A percentile compares a stretch with the other conserved stretches of the same genome.
Conservation (phyloP, 1,284 basidiomycete species). For the Cutaneotrichosporon arboriforme region DNA sequence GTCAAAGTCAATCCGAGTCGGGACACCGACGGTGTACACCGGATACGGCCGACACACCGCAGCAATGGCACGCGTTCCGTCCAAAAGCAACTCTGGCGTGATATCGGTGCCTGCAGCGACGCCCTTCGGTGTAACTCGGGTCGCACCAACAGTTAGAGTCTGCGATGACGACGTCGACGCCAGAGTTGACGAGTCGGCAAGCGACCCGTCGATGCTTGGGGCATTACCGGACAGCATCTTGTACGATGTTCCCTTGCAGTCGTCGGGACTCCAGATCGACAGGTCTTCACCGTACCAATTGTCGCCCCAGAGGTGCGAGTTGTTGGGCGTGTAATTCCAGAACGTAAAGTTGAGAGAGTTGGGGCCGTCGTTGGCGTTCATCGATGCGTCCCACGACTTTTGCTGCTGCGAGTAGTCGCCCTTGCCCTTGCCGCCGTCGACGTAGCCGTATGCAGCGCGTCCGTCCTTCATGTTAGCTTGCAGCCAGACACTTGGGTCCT, state of each 20-base stretch:
- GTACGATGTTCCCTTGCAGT: slow-evolving; percentile 38
- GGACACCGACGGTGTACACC: slow-evolving; percentile 63
- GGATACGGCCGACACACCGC: slow-evolving; percentile 82
- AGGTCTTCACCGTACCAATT: slow-evolving; percentile 93
- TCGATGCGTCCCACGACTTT: slow-evolving; percentile 80
- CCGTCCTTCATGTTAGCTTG: slow-evolving; percentile 53
- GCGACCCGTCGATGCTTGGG: slow-evolving; percentile 2
- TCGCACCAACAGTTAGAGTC: slow-evolving; percentile 16
- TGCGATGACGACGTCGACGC: slow-evolving; percentile 18
- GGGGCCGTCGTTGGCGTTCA: slow-evolving; percentile 80
- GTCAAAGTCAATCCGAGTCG: slow-evolving; percentile 67
- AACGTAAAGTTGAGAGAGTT: slow-evolving; percentile 79
- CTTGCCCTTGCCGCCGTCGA: slow-evolving; percentile 64
- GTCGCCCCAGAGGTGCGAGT: slow-evolving; percentile 83
- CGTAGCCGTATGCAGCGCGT: slow-evolving; percentile 76
- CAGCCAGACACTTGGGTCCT: not conserved
- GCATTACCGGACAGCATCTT: not conserved
- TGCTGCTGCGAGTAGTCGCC: slow-evolving; percentile 78
- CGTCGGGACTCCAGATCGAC: slow-evolving; percentile 79
- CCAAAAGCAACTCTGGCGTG: slow-evolving; percentile 63
- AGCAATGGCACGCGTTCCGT: slow-evolving; percentile 72
- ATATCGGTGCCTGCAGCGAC: slow-evolving; percentile 32
- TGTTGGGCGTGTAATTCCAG: slow-evolving; percentile 80
- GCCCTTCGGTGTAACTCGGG: slow-evolving; percentile 33
- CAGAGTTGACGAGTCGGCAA: not conserved